Evolutionary conservation across 2,329 filamentous ascomycete genomes (phyloP).

Genomic region (Colletotrichum simmondsii): DNA sequence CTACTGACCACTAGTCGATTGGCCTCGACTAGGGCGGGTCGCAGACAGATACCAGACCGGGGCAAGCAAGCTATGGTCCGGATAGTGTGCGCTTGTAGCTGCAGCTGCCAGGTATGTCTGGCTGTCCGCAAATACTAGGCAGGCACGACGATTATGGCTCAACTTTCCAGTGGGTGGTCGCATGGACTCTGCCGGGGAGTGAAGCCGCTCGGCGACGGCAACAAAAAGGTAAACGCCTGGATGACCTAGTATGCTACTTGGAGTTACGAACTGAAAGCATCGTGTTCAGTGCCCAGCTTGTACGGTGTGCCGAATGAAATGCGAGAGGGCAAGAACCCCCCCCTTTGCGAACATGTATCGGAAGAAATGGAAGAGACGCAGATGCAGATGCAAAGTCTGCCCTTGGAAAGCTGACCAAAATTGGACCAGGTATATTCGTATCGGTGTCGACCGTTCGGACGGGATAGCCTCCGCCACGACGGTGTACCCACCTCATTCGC

Average conservation of each 20-base stretch:
- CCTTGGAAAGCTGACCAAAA: not conserved
- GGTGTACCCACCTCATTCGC: not conserved
- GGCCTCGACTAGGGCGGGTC: constrained; percentile 11
- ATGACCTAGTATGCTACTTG: not conserved
- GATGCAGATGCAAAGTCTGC: constrained; percentile 19
- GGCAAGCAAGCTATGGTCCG: constrained; percentile 3
- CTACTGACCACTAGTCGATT: constrained; percentile 9
- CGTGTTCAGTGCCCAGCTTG: not conserved
- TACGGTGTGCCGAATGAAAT: not conserved
- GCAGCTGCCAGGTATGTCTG: not conserved
- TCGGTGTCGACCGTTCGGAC: not conserved
- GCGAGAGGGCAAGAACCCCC: not conserved
- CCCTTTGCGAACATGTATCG: not conserved
- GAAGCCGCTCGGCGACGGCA: constrained; percentile 1
- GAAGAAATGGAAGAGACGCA: constrained; percentile 4
- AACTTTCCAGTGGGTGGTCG: not conserved
- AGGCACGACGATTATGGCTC: not conserved
- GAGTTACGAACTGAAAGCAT: not conserved
- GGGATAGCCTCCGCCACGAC: not conserved
- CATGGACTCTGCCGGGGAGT: not conserved
- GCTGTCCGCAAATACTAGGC: not conserved
- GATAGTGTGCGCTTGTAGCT: not conserved
- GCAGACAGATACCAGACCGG: constrained; percentile 13
- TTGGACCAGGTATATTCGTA: not conserved
- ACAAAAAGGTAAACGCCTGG: not conserved